Evolutionary conservation across 805 yeast genomes (phyloP).

Genomic region (Pichia cephalocereana): DNA sequence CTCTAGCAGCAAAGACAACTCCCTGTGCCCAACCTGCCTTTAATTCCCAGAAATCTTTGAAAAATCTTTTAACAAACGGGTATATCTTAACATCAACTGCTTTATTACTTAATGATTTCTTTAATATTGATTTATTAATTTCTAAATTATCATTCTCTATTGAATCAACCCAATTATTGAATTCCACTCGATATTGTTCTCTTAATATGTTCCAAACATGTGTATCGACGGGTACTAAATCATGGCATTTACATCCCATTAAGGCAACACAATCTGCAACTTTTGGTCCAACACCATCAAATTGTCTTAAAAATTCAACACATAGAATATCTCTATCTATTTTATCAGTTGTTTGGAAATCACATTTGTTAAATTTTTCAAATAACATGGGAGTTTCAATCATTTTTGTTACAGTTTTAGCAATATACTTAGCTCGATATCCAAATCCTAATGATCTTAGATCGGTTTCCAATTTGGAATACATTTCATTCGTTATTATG

Average conservation of each 20-base stretch:
- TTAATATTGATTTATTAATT: conserved; percentile 1
- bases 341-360: conserved; percentile 26
- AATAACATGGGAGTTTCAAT: conserved; percentile 29
- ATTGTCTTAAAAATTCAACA: conserved; percentile 50
- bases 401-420: conserved; percentile 61
- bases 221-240: conserved; percentile 90
- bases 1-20: conserved; percentile 79
- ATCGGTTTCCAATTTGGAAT: conserved; percentile 18
- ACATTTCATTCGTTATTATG: no score
- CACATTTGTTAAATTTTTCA: conserved; percentile 24
- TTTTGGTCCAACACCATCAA: conserved; percentile 92
- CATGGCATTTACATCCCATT: conserved; percentile 82
- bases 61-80: conserved; percentile 27
- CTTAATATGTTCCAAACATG: conserved; percentile 88
- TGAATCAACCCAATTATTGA: conserved; percentile 62
- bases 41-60: conserved; percentile 64
- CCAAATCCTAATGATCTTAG: conserved; percentile 66
- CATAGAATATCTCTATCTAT: conserved; percentile 29
- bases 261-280: conserved; percentile 95
- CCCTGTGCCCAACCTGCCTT: conserved; percentile 99
- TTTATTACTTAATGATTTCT: conserved; percentile 7
- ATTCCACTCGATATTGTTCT: conserved; percentile 51
- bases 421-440: conserved; percentile 82
- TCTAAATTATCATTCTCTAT: conserved; percentile 42
- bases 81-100: conserved; percentile 38